These are phyloP conservation scores for Claviceps purpurea DNA, from an alignment of 2,329 filamentous ascomycete species.

Conservation along the genomic window DNA sequence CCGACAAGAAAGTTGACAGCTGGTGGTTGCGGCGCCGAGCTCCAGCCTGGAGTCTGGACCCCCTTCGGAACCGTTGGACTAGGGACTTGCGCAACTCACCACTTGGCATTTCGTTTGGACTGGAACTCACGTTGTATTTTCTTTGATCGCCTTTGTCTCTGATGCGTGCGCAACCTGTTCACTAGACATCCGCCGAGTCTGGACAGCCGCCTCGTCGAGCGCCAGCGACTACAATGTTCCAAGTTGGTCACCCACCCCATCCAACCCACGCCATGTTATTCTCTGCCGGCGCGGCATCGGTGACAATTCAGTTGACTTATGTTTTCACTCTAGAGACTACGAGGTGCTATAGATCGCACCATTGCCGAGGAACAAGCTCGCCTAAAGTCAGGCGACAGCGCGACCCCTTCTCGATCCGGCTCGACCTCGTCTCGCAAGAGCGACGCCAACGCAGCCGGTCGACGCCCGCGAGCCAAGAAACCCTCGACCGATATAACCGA, in stretches of 20 bases:
- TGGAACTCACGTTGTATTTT: background rate
- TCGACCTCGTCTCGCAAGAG: slow-evolving; percentile 26
- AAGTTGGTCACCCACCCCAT: slow-evolving; percentile 12
- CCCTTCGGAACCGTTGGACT: background rate
- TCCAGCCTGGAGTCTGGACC: background rate
- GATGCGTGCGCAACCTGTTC: slow-evolving; percentile 2
- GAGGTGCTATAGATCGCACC: slow-evolving; percentile 71
- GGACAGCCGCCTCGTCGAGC: background rate
- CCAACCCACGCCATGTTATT: background rate
- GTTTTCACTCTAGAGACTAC: slow-evolving; percentile 42
- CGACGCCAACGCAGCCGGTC: slow-evolving; percentile 18
- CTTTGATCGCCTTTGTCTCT: background rate
- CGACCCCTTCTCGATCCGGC: slow-evolving; percentile 25
- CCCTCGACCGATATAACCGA: slow-evolving; percentile 23
- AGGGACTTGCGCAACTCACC: too few relatives aligned
- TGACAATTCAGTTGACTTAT: background rate
- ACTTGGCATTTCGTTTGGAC: too few relatives aligned
- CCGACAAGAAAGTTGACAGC: background rate
- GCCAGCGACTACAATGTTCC: slow-evolving; percentile 15
- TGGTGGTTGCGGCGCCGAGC: background rate
- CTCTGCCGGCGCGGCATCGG: background rate
- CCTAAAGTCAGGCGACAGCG: slow-evolving; percentile 42
- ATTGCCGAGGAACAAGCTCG: slow-evolving; percentile 88
- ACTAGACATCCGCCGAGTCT: background rate
- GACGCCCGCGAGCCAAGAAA: slow-evolving; percentile 27